Evolutionary conservation across 2,329 filamentous ascomycete species (phyloP), one percentile per base, ranked within the genome.

Genomic region (Ciborinia camelliae): DNA sequence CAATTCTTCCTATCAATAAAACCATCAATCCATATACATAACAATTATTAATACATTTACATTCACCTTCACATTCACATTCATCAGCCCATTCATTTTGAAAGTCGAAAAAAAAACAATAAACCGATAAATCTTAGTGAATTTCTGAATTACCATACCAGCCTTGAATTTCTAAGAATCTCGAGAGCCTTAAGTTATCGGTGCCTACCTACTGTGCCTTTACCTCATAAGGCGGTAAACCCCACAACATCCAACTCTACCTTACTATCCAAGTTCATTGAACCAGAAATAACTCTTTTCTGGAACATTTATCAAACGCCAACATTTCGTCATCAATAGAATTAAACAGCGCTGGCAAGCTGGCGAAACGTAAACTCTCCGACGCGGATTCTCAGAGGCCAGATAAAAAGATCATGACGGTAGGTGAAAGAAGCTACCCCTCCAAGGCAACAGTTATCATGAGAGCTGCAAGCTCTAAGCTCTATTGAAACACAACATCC

Each of bases 311-410:
- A 59, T 58, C 67, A 72, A 71, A 73, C 72, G 71, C 64, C 73
- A 73, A 68, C 37, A 75, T 75, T 74, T 68, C 72, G 63, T 71
- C 72, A 60, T 69, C 70, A 64, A 64, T 70, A 51, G 59, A 66
- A 37, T 15, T 62, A 57, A 65, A 70, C 65, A 70, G 68, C 59
- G 69, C 69, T 69, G 74, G 70, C 79, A 84, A 84, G 77, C 82
- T 84, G 84, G 85, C 84, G 82, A 89, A 89, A 81, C 85, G 86
- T 78, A 89, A 86, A 79, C 79, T 86, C 73, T 88, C 86, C 70
- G 79, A 80, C 79, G 83, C 83, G 80, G 84, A 86, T 75, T 77
- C 79, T 76, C 78, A 81, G 76, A 80, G 81, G 73, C 81, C 81
- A 76, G 79, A 79, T 58, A 87, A 87, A 79, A 82, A 81, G 79